Percentiles rank a stretch among this genome's conserved stretches.
phyloP scores from a whole-genome alignment of 768 basidiomycete genomes.

The Pleurotus djamor region DNA sequence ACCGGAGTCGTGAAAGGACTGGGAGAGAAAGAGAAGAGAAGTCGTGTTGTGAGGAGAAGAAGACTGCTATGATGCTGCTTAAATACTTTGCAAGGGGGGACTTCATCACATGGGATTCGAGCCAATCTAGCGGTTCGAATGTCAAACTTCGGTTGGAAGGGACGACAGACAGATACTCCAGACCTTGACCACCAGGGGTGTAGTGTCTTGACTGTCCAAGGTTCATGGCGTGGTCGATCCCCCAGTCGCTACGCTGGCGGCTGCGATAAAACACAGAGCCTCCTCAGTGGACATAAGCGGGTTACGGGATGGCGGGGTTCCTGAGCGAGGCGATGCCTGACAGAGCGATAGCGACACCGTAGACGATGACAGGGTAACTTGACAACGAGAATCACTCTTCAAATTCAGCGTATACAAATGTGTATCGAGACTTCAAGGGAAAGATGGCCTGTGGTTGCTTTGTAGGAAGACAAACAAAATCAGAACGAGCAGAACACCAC shows the following conservation, averaged over 20 bases:
- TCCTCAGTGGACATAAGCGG: not conserved
- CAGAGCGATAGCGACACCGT: not conserved
- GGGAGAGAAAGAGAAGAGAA: constrained; percentile 3
- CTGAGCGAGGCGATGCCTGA: not conserved
- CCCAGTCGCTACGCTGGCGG: not conserved
- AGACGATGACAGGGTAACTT: not conserved
- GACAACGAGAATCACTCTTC: too few relatives aligned
- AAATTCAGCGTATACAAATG: too few relatives aligned
- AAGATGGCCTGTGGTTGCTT: too few relatives aligned
- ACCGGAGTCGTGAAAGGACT: constrained; percentile 2
- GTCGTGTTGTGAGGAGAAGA: not conserved
- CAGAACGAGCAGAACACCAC: too few relatives aligned
- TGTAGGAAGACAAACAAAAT: too few relatives aligned
- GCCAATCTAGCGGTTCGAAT: not conserved
- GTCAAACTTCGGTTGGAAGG: not conserved
- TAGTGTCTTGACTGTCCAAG: not conserved
- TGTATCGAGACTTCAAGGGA: too few relatives aligned
- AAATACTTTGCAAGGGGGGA: not conserved
- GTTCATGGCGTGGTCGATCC: not conserved
- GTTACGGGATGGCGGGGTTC: not conserved
- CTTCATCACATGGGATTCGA: not conserved
- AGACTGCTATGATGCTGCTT: not conserved
- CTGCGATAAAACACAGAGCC: not conserved
- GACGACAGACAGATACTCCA: not conserved
- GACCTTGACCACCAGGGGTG: constrained; percentile 5